These are phyloP conservation scores for Solanum lignicaule DNA, from an alignment of 257 asterid genomes.

Conservation along the genomic window DNA sequence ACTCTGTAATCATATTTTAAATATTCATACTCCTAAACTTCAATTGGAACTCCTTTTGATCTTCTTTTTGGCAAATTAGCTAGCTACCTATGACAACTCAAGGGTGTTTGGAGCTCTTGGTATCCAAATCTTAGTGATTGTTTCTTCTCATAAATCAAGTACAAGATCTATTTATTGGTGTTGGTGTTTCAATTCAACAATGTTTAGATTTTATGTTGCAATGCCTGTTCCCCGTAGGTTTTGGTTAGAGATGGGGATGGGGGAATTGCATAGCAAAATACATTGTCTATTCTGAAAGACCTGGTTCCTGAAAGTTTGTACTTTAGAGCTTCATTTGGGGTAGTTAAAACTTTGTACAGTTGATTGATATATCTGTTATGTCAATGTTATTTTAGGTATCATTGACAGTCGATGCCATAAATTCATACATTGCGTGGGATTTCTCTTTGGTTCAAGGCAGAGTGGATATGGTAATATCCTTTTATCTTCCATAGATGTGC, in stretches of 20 bases:
- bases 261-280: neutral
- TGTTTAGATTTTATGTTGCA: neutral
- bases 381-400: constrained; percentile 42
- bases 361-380: neutral
- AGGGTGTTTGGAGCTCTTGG: neutral
- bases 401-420: constrained; percentile 60
- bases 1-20: neutral
- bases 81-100: neutral
- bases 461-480: constrained; percentile 61
- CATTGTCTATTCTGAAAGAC: neutral
- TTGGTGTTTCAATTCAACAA: neutral
- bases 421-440: constrained; percentile 98
- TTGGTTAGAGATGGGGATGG: neutral
- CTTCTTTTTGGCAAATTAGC: neutral
- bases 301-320: neutral
- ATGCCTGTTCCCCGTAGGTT: neutral
- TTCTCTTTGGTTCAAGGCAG: constrained; percentile 92
- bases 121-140: neutral
- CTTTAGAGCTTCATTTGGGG: neutral
- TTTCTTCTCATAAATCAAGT: neutral
- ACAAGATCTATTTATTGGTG: neutral
- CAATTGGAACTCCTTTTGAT: neutral
- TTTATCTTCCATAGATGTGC: constrained; percentile 2
- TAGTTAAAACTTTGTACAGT: neutral
- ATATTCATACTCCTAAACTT: neutral